Evolutionary conservation across 805 yeast species (phyloP).

Genomic region (Ogataea trehalophila): DNA sequence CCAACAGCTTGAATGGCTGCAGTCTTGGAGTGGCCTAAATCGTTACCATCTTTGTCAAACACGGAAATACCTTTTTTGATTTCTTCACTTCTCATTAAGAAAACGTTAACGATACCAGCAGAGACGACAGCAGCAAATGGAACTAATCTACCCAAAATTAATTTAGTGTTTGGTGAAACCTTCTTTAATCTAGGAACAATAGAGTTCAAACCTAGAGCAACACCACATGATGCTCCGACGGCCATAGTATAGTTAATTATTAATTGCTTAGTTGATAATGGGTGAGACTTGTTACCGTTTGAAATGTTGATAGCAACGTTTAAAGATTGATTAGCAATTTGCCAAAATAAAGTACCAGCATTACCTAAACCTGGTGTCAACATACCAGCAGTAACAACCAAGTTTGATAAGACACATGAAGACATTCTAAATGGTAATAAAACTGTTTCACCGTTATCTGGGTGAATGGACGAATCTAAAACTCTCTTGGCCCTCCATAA

Average conservation of each 20-base stretch:
- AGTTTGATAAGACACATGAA: constrained; percentile 84
- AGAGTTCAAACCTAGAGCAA: constrained; percentile 88
- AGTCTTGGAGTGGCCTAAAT: constrained; percentile 66
- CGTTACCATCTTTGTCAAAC: constrained; percentile 57
- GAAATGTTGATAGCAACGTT: constrained; percentile 97
- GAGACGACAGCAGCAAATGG: constrained; percentile 99
- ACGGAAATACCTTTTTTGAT: constrained; percentile 79
- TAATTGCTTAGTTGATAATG: constrained; percentile 74
- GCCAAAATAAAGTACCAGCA: constrained; percentile 94
- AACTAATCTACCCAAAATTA: constrained; percentile 77
- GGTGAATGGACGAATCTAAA: constrained; percentile 90
- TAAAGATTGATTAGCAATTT: constrained; percentile 92
- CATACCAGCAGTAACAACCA: constrained; percentile 97
- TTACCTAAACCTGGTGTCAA: constrained; percentile 89
- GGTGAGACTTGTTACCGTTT: constrained; percentile 93
- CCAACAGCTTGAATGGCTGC: constrained; percentile 95
- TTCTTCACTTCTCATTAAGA: constrained; percentile 94
- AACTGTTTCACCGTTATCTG: constrained; percentile 94
- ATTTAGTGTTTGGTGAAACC: constrained; percentile 63
- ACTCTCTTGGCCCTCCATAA: constrained; percentile 86
- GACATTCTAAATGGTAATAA: constrained; percentile 96
- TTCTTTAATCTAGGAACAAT: constrained; percentile 79
- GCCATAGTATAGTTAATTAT: constrained; percentile 79
- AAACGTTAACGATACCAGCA: constrained; percentile 96
- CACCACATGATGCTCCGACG: constrained; percentile 91